A percentile compares a stretch with the other conserved stretches of the same genome.
Conservation (phyloP, 805 yeast species). For the Cyberlindnera mycetangii region DNA sequence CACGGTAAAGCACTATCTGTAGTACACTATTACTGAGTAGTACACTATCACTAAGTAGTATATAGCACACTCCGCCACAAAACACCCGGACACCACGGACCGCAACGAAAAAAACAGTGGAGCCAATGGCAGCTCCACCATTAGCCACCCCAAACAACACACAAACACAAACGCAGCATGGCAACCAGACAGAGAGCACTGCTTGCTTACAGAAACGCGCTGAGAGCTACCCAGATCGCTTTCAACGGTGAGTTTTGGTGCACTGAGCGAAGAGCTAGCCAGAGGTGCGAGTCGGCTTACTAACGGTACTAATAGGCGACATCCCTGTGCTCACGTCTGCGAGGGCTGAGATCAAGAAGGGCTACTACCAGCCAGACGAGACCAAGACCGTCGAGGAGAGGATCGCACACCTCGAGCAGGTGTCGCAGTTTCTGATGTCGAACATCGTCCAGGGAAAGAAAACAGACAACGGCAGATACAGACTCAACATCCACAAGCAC, state of each 20-base stretch:
- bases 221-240: conserved; percentile 63
- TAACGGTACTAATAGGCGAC: conserved; percentile 29
- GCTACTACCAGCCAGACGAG: conserved; percentile 49
- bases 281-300: conserved; percentile 12
- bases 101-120: neutral
- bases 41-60: too few species aligned
- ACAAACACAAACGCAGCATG: conserved; percentile 3
- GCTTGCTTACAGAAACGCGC: conserved; percentile 61
- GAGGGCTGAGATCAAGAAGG: conserved; percentile 54
- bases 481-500: conserved; percentile 69
- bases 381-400: conserved; percentile 46
- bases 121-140: neutral
- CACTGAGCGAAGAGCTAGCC: neutral
- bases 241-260: conserved; percentile 37
- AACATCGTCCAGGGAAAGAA: conserved; percentile 86
- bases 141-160: neutral
- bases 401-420: conserved; percentile 58
- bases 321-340: conserved; percentile 52
- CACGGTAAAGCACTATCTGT: too few species aligned
- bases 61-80: conserved; percentile 6
- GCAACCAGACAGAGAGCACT: conserved; percentile 32
- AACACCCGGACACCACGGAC: conserved; percentile 10
- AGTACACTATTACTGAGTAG: too few species aligned
- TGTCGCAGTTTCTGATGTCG: conserved; percentile 62
- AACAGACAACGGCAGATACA: conserved; percentile 40